Percentiles rank a stretch among this genome's conserved stretches.
These are phyloP conservation scores for Erodium texanum DNA, from an alignment of 441 rosid genomes.

Conservation along the genomic window DNA sequence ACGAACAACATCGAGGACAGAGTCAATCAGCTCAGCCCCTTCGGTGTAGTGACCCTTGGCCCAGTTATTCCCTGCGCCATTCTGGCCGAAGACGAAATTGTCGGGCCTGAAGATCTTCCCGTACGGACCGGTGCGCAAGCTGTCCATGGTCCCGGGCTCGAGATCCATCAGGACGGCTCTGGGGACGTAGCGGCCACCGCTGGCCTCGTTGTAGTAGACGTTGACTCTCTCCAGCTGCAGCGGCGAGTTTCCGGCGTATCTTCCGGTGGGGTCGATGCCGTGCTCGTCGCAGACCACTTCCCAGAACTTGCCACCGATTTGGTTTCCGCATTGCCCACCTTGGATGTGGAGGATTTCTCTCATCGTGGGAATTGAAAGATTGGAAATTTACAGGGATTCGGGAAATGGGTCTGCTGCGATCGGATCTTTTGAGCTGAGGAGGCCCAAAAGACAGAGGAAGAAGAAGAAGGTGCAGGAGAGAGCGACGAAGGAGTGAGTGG, in stretches of 20 bases:
- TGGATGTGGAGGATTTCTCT: slow-evolving; percentile 51
- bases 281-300: slow-evolving; percentile 54
- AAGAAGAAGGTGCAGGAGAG: too few relatives aligned
- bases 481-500: too few relatives aligned
- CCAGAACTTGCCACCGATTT: slow-evolving; percentile 58
- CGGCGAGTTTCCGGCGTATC: slow-evolving; percentile 37
- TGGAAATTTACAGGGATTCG: too few relatives aligned
- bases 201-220: slow-evolving; percentile 53
- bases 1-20: slow-evolving; percentile 45
- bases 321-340: slow-evolving; percentile 50
- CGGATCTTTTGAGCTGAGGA: too few relatives aligned
- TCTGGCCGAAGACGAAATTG: slow-evolving; percentile 46
- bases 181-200: slow-evolving; percentile 47
- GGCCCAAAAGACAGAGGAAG: too few relatives aligned
- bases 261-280: slow-evolving; percentile 50
- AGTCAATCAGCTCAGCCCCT: slow-evolving; percentile 47
- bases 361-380: slow-evolving; percentile 19
- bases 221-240: slow-evolving; percentile 47
- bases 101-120: slow-evolving; percentile 52
- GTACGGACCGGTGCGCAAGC: slow-evolving; percentile 40
- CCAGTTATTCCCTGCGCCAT: slow-evolving; percentile 51
- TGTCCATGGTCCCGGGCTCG: slow-evolving; percentile 53
- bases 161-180: slow-evolving; percentile 51
- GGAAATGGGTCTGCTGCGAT: too few relatives aligned
- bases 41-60: slow-evolving; percentile 50